phyloP scores from a whole-genome alignment of 495 filamentous ascomycete species.

The Aspergillus bertholletiae region DNA sequence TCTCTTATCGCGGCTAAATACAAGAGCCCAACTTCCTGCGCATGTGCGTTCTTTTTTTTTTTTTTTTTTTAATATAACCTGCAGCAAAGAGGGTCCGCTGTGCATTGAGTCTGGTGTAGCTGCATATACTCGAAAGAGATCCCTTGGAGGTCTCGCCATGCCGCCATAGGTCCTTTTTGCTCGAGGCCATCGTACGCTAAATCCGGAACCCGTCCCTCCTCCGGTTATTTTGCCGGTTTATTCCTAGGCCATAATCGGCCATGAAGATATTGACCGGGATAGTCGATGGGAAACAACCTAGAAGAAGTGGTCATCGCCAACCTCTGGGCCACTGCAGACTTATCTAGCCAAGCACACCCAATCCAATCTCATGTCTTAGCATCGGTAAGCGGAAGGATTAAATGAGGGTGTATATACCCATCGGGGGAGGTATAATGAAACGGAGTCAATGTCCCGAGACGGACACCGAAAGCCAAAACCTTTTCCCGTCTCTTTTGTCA shows the following conservation, averaged over 20 bases:
- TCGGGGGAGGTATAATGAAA: neutral
- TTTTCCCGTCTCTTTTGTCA: neutral
- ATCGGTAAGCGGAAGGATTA: neutral
- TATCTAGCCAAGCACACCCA: neutral
- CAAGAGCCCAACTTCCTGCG: neutral
- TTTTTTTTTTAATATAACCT: neutral
- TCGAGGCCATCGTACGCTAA: neutral
- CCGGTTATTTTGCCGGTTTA: neutral
- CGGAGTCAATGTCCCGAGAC: neutral
- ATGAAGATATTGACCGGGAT: neutral
- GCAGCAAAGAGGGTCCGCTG: neutral
- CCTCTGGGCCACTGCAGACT: neutral
- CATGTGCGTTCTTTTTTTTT: too few species aligned
- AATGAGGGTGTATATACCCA: neutral
- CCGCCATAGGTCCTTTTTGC: neutral
- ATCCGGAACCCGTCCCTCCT: neutral
- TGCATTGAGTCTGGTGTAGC: neutral
- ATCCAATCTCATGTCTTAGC: neutral
- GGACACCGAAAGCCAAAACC: neutral
- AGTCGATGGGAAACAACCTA: neutral
- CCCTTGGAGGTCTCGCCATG: neutral
- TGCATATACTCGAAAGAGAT: neutral
- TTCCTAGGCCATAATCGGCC: neutral
- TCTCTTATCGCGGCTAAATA: neutral
- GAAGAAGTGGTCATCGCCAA: neutral